phyloP scores from a whole-genome alignment of 1,284 basidiomycete species.

The Ganoderma resinaceum region DNA sequence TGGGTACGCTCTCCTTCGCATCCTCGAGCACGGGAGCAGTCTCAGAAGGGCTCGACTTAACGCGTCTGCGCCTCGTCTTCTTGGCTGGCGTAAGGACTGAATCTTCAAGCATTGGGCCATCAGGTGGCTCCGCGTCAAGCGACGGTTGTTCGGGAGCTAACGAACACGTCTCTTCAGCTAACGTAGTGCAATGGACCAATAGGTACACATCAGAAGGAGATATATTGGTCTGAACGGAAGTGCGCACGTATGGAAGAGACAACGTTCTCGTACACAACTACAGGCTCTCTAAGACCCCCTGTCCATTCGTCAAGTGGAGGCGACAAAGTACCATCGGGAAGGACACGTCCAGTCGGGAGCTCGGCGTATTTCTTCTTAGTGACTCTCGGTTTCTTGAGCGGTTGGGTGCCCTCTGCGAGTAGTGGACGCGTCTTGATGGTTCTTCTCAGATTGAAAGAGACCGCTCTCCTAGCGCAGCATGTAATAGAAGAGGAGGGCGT shows the following conservation, averaged over 20 bases:
- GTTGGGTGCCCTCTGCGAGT: conserved; percentile 4
- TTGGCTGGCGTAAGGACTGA: conserved; percentile 6
- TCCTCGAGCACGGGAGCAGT: not conserved
- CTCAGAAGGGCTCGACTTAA: not conserved
- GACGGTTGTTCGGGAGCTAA: not conserved
- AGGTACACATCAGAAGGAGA: conserved; percentile 8
- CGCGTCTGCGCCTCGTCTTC: conserved; percentile 18
- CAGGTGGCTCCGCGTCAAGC: not conserved
- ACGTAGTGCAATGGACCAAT: not conserved
- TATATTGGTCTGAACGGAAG: conserved; percentile 22
- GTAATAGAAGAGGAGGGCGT: conserved; percentile 20
- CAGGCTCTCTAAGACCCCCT: conserved; percentile 32
- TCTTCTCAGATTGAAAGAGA: conserved; percentile 9
- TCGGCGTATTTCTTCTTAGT: conserved; percentile 63
- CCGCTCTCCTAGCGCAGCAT: conserved; percentile 22
- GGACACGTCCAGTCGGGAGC: conserved; percentile 54
- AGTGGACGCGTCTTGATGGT: not conserved
- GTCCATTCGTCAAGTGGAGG: conserved; percentile 34
- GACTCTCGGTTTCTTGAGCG: conserved; percentile 29
- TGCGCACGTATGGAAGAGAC: conserved; percentile 29
- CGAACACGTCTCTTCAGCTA: conserved; percentile 3
- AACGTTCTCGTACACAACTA: conserved; percentile 16
- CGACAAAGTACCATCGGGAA: conserved; percentile 46
- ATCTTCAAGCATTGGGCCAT: not conserved
- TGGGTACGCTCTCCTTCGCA: not conserved